Evolutionary conservation across 78 protist species (phyloP).

Genomic region (Pelomyxa schiedti): DNA sequence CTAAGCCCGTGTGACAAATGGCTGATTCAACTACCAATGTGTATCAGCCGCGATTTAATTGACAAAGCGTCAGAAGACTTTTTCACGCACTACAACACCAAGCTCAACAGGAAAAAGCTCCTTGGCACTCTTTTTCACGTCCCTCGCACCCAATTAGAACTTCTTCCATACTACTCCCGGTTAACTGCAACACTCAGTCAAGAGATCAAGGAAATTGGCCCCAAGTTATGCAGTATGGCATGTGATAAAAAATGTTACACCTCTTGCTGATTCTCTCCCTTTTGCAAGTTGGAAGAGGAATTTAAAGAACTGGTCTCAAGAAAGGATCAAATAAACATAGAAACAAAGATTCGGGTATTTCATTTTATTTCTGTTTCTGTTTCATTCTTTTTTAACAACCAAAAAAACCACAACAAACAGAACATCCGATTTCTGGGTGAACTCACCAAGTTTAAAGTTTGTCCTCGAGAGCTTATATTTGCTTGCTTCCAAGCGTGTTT

Average conservation of each 20-base stretch:
- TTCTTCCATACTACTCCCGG: conserved; percentile 19
- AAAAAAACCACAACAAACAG: background rate
- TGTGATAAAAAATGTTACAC: background rate
- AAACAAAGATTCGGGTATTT: background rate
- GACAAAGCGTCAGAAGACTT: conserved; percentile 1
- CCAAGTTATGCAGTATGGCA: background rate
- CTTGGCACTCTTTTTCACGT: background rate
- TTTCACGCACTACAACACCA: conserved; percentile 12
- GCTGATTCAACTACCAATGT: background rate
- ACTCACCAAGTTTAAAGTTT: conserved; percentile 46
- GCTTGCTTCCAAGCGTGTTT: conserved; percentile 32
- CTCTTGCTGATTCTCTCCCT: background rate
- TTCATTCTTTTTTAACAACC: background rate
- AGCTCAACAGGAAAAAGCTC: conserved; percentile 1
- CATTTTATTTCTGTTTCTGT: background rate
- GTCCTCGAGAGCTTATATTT: conserved; percentile 22
- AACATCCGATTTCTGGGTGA: conserved; percentile 45
- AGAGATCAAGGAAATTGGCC: conserved; percentile 4
- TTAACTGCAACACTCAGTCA: conserved; percentile 3
- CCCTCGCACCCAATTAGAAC: background rate
- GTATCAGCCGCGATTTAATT: background rate
- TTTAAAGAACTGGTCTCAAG: background rate
- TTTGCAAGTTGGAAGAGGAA: background rate
- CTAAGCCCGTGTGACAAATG: too few relatives aligned
- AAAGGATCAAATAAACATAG: conserved; percentile 10